Evolutionary conservation across 2,329 filamentous ascomycete genomes (phyloP), one percentile per base, ranked within the genome.

Genomic region (Aspergillus pseudoviridinutans): DNA sequence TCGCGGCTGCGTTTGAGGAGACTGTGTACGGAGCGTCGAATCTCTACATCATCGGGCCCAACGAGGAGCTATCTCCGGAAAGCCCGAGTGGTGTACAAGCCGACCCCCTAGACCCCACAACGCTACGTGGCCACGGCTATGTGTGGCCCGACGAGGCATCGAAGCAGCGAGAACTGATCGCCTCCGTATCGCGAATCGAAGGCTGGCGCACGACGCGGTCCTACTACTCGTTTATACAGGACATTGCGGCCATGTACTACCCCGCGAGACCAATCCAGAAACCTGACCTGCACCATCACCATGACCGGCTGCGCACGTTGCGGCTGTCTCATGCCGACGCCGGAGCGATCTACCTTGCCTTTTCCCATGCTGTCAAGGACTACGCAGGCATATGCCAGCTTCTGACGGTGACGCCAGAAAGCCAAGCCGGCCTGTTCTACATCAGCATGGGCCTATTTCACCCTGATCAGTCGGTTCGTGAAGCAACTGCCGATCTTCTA

Each of bases 181-280:
- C 92, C 3, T 96, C 96, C 60, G 91, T 94, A 50, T 91, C 90
- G 57, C 84, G 94, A 56, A 95, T 99, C 60, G 94, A 99, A 77
- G 94, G 93, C 56, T 99, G 94, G 94, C 87, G 94, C 64, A 95
- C 91, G 62, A 97, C 94, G 1, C 84, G 94, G 59, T 96, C 91
- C 68, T 99, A 99, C 71, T 96, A 95, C 76, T 92, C 90, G 64
- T 97, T 91, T 71, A 93, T 97, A 62, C 91, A 96, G 79, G 90
- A 77, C 57, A 72, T 76, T n/a, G 74, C 75, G 22, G 65, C 72
- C 42, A 69, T 72, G 60, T 74, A 73, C 56, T 71, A 67, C 52
- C 69, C 73, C n/a, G 69, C 73, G 12, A 69, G 69, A 46, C 71
- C 70, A 57, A 69, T 77, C 63, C 75, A 74, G 69, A 68, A 71